Base-by-base conservation (phyloP, 2,329 filamentous ascomycete species). In the Aspergillus luchuensis region DNA sequence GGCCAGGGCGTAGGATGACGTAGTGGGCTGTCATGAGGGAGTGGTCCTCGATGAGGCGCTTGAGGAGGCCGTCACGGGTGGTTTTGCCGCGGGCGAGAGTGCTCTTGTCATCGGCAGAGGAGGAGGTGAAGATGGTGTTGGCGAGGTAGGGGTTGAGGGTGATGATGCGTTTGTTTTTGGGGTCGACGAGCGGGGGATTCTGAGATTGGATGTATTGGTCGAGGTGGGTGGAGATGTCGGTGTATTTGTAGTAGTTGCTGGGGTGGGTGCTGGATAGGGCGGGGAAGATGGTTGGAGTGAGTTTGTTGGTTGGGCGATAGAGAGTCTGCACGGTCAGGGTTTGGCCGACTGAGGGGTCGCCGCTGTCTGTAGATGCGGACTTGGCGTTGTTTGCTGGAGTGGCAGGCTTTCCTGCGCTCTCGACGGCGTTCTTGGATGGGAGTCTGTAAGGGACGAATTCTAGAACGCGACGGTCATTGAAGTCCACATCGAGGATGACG, bases 401-500 rank as follows among this genome's bases (percentile, higher is more conserved):
- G 8, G 64, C 59, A 1, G 71, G n/a, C 53, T 73, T 76, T 6
- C 74, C 76, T 4, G 77, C 72, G 23, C 78, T 78, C 13, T 81
- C 80, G 21, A 76, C 72, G 13, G 76, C 66, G 50, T 84, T 84
- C 65, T 85, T 86, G 69, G 84, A 85, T 1, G 87, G 85, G 11
- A 90, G 76, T 41, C 80, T 80, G 72, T 90, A 90, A 3, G 88
- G 86, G 23, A 82, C 80, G 72, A 90, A 90, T 21, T 79, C 73
- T 39, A 78, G 68, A 15, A 89, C 72, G 2, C 80, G 78, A 7
- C 70, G 71, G 63, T 89, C 84, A 17, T 83, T 76, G 71, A 89
- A 90, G 70, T 89, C 87, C 51, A 89, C 83, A 66, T 89, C 87
- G 15, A 85, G 64, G 53, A 90, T 84, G 10, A 88, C 81, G 0